Evolutionary conservation across 192 early-diverging fungal species (phyloP).

Genomic region (Diversispora epigaea): DNA sequence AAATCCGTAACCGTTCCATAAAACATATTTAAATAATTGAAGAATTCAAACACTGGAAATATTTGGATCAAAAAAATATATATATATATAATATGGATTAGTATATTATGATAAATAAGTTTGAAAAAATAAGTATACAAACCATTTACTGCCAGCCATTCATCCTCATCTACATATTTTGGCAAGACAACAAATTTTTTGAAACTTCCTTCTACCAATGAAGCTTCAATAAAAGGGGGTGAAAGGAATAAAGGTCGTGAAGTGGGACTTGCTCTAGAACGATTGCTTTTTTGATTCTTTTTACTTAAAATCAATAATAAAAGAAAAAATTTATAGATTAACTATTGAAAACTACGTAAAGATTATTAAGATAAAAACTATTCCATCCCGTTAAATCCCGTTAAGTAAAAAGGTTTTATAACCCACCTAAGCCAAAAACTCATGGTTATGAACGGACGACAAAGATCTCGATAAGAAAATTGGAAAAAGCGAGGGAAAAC

Average conservation of each 20-base stretch:
- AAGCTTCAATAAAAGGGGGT: slow-evolving; percentile 68
- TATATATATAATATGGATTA: background rate
- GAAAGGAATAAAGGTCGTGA: slow-evolving; percentile 56
- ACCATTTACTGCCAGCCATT: slow-evolving; percentile 89
- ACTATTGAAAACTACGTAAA: too few species aligned
- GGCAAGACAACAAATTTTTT: slow-evolving; percentile 87
- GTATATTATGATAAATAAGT: too few species aligned
- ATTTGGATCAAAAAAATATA: background rate
- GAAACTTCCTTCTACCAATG: slow-evolving; percentile 90
- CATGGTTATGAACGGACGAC: too few species aligned
- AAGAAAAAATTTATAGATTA: background rate
- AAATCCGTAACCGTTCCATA: slow-evolving; percentile 86
- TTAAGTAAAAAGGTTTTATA: too few species aligned
- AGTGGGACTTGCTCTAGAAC: slow-evolving; percentile 27
- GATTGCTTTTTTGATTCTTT: background rate
- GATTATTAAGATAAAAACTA: too few species aligned
- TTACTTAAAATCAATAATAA: background rate
- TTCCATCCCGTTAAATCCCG: too few species aligned
- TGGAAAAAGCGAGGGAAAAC: too few species aligned
- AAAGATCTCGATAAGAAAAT: too few species aligned
- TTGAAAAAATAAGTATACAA: slow-evolving; percentile 29
- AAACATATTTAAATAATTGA: slow-evolving; percentile 87
- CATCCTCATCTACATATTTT: slow-evolving; percentile 87
- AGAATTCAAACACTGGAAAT: slow-evolving; percentile 80
- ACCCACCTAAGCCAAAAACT: too few species aligned